Conservation (phyloP, 2,329 filamentous ascomycete genomes). For the Exophiala xenobiotica region DNA sequence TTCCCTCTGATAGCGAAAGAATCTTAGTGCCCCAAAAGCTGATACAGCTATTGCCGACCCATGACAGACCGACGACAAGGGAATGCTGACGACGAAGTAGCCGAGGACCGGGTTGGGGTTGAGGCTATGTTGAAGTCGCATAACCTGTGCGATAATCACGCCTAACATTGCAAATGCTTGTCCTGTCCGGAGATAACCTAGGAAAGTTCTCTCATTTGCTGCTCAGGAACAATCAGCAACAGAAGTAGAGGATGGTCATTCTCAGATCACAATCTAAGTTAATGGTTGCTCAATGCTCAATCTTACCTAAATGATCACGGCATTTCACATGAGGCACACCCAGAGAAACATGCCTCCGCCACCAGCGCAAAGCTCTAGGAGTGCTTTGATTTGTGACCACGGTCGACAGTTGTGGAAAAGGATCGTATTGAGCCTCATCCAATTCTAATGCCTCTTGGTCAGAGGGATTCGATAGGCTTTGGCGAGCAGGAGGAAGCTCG, state of each 20-base stretch:
- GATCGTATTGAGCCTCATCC: slow-evolving; percentile 1
- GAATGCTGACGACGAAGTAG: slow-evolving; percentile 28
- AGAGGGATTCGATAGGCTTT: slow-evolving; percentile 16
- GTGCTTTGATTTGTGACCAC: slow-evolving; percentile 8
- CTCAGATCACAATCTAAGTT: no score
- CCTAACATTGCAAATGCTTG: slow-evolving; percentile 28
- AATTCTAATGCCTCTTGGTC: slow-evolving; percentile 27
- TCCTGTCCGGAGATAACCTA: slow-evolving; percentile 27
- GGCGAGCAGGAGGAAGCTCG: slow-evolving; percentile 6
- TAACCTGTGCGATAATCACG: slow-evolving; percentile 25
- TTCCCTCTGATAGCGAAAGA: slow-evolving; percentile 56
- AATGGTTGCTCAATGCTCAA: no score
- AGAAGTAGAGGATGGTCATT: neutral
- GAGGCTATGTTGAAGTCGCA: slow-evolving; percentile 21
- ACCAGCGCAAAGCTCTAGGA: slow-evolving; percentile 14
- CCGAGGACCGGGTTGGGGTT: slow-evolving; percentile 23
- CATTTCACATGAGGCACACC: slow-evolving; percentile 25
- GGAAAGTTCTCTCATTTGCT: slow-evolving; percentile 29
- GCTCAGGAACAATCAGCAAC: neutral
- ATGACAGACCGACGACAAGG: slow-evolving; percentile 46
- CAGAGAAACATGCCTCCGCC: slow-evolving; percentile 24
- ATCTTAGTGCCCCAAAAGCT: slow-evolving; percentile 52
- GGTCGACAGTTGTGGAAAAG: slow-evolving; percentile 2
- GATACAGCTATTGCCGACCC: slow-evolving; percentile 47
- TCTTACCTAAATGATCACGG: slow-evolving; percentile 28